These are phyloP conservation scores for Podaxis sp. DNA, from an alignment of 768 basidiomycete species.

Conservation along the genomic window DNA sequence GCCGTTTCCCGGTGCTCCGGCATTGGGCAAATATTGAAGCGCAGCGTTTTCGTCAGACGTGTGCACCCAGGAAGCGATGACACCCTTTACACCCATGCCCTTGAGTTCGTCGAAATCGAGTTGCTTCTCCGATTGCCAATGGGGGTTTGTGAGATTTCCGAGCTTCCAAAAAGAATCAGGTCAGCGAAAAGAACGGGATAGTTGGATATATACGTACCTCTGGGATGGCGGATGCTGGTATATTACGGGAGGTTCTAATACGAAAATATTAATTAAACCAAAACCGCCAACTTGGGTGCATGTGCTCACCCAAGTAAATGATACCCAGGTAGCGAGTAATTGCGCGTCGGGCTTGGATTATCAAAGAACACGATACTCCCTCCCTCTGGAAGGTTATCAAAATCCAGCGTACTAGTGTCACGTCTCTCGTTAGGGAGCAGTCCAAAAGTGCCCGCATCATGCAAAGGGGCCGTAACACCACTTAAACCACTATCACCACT, in stretches of 20 bases:
- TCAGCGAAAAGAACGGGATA: neutral
- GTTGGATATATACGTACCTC: conserved; percentile 20
- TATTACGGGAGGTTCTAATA: conserved; percentile 24
- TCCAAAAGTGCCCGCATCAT: conserved; percentile 28
- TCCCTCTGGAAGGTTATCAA: conserved; percentile 19
- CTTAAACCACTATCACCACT: conserved; percentile 28
- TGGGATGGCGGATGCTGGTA: conserved; percentile 22
- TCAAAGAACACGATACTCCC: conserved; percentile 31
- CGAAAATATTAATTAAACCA: neutral
- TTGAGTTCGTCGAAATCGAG: conserved; percentile 24
- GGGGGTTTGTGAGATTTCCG: conserved; percentile 31
- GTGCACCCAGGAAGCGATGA: conserved; percentile 29
- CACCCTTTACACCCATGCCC: conserved; percentile 23
- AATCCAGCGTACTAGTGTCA: conserved; percentile 20
- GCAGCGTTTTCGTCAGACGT: conserved; percentile 30
- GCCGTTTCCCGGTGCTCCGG: conserved; percentile 25
- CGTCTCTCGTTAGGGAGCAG: conserved; percentile 21
- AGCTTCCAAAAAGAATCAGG: conserved; percentile 16
- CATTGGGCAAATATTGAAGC: conserved; percentile 30
- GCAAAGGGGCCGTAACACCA: conserved; percentile 26
- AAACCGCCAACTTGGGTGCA: neutral
- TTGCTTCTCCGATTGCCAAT: conserved; percentile 31
- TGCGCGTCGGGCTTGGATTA: conserved; percentile 31
- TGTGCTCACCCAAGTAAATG: conserved; percentile 26
- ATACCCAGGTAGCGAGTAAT: conserved; percentile 29